Evolutionary conservation across 441 rosid species (phyloP), one percentile per base, ranked within the genome.

Genomic region (Aleurites moluccanus): DNA sequence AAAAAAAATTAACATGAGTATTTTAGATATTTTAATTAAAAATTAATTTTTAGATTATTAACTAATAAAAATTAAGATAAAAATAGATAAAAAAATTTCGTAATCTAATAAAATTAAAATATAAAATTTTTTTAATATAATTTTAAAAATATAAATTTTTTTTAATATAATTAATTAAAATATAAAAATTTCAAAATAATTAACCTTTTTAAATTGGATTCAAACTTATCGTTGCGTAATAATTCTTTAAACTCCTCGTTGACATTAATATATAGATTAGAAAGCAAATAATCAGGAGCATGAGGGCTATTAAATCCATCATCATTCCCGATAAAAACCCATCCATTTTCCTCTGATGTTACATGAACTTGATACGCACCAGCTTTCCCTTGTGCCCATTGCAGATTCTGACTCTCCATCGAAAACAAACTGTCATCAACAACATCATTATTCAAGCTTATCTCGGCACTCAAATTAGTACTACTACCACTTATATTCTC

Each of bases 281-380:
- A 81, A 45, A 82, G 69, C 53, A 86, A 67, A 23, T 64, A 86
- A 78, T 86, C 87, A 47, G 88, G 86, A 9, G 88, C 88, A 70
- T 86, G 86, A 25, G 88, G 88, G 4, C 88, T 86, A 47, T 79
- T 85, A 60, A 85, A 85, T 15, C 88, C 88, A 60, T 85, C 88
- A 45, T 86, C 82, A 40, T 83, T 86, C 47, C 86, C 87, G 11
- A 86, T 87, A 56, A 83, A 86, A 70, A 82, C 85, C 85, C 88
- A 85, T 10, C 76, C 85, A 21, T 75, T 80, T 20, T 85, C 86
- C 73, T 85, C 88, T 2, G 86, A 86, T 10, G 83, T 75, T 11
- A 86, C 86, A n/a, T 86, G 88, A 10, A 86, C 85, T 25, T 87
- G 73, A 78, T 86, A 86, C 72, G 83, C 88, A 45, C 88, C 88